Evolutionary conservation across 495 filamentous ascomycete species (phyloP), one percentile per base, ranked within the genome.

Genomic region (Pyrenula aspistea): DNA sequence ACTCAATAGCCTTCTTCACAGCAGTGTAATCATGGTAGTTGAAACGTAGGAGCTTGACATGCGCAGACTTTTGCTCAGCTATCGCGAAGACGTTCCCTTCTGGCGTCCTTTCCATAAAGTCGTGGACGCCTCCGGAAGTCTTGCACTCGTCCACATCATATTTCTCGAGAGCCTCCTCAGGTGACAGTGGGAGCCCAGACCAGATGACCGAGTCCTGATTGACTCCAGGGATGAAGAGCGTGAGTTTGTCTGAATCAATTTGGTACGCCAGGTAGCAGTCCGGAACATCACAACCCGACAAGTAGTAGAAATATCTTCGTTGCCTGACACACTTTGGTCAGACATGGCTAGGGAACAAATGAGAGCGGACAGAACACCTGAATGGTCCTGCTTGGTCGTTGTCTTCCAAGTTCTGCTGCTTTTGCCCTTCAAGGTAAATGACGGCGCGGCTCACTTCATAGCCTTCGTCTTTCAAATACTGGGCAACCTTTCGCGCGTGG

Each of bases 151-250:
- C 93, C 63, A 98, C 81, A 63, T 98, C 91, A 72, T 87, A 96
- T 23, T 78, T 78, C 24, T 81, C 65, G 49, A 80, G 65, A 20
- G 91, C 91, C 65, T 96, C 85, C n/a, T 84, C 73, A 25, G 73
- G 65, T 4, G 83, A 84, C 56, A 95, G 66, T 0, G 94, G 94
- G 21, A 97, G 80, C 24, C 94, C 94, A 22, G 85, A 86, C 94
- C 94, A 99, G 62, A 97, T 89, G n/a, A 97, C 93, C 48, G 82
- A 83, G 24, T 94, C 88, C 49, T 90, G 83, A 56, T 94, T 82
- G 64, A 95, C 80, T 1, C 89, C 86, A 2, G 94, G 92, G 59
- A 99, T 93, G 74, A 89, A 99, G 54, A 97, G 84, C 10, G 88
- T 96, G 22, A 90, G 79, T 61, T 83, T 80, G 59, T 79, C 75